Evolutionary conservation across 371 early-diverging fungal species (phyloP), one percentile per base, ranked within the genome.

Genomic region (Chytridium lagenaria): DNA sequence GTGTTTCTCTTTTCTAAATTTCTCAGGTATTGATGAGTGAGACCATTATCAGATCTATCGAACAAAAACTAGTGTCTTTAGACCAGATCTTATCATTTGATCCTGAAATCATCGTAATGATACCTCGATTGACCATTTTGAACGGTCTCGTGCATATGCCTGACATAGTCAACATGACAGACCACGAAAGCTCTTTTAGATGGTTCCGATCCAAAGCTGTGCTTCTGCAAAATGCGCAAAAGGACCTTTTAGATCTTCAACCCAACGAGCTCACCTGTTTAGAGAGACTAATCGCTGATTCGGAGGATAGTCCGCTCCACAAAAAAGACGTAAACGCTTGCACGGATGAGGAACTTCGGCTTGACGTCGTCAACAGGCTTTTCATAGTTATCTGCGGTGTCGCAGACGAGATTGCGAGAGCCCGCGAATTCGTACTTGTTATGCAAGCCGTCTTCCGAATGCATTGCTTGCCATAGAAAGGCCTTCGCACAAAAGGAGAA

Each of bases 111-210:
- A 85, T 88, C 2, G 57, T 89, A 30, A 81, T 84, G 3, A 68
- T 89, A 1, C 90, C 90, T 0, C 78, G 90, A 1, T 74, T 89
- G 55, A 75, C 88, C 39, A 79, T 89, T 33, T 71, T 88, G 38
- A 67, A 78, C 26, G 86, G 80, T 2, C 77, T 89, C 12, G 67
- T 75, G 51, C 76, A 81, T 68, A 77, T 78, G 28, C 80, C 83
- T 26, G 85, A 84, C 40, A 75, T 77, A 50, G 78, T 85, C 71
- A 76, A 77, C 67, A 77, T 87, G 63, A 78, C 79, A 1, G 83
- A 83, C 67, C 37, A 69, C 23, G 83, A 83, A 26, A 50, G 61
- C 36, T 76, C 73, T 28, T 82, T 86, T 51, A 79, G 87, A 59
- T 86, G 87, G 86, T 86, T 86, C 80, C 71, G 83, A 10, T 59